These are phyloP conservation scores for Globisporangium cystogenes DNA, from an alignment of 352 stramenopile genomes.

Conservation along the genomic window DNA sequence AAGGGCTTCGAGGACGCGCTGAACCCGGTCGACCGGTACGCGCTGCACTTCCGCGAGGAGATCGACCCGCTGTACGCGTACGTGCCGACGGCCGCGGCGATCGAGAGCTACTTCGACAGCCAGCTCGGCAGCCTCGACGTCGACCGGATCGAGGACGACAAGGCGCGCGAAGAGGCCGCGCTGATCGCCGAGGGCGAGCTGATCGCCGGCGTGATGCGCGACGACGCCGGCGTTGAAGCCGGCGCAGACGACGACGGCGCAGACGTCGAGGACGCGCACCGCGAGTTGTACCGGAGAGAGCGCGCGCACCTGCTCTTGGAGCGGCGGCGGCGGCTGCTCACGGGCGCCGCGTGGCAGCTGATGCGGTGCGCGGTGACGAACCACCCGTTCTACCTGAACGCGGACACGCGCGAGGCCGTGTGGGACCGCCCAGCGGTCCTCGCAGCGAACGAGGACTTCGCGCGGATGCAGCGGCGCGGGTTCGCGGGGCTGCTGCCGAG, in stretches of 20 bases:
- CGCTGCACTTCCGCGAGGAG: slow-evolving; percentile 88
- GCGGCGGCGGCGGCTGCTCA: slow-evolving; percentile 46
- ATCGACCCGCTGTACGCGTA: slow-evolving; percentile 86
- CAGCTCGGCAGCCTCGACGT: slow-evolving; percentile 39
- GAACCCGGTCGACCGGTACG: slow-evolving; percentile 92
- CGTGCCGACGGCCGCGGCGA: slow-evolving; percentile 72
- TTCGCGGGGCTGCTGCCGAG: slow-evolving; percentile 79
- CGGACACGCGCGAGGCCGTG: slow-evolving; percentile 90
- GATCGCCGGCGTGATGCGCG: slow-evolving; percentile 40
- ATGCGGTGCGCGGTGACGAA: slow-evolving; percentile 58
- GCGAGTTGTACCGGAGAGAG: slow-evolving; percentile 53
- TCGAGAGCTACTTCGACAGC: slow-evolving; percentile 30
- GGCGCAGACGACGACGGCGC: slow-evolving; percentile 10
- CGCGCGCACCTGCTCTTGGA: slow-evolving; percentile 51
- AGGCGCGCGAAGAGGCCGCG: slow-evolving; percentile 48
- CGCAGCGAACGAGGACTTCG: slow-evolving; percentile 84
- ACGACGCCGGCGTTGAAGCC: slow-evolving; percentile 5
- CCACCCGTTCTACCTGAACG: slow-evolving; percentile 93
- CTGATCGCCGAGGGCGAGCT: slow-evolving; percentile 70
- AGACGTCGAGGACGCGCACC: slow-evolving; percentile 24
- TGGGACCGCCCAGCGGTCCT: slow-evolving; percentile 92
- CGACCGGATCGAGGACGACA: slow-evolving; percentile 55
- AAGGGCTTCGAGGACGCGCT: slow-evolving; percentile 91
- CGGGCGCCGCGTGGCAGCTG: slow-evolving; percentile 49
- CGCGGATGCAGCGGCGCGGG: slow-evolving; percentile 41